These are phyloP conservation scores for Colletotrichum viniferum DNA, from an alignment of 2,329 filamentous ascomycete species.

Conservation along the genomic window DNA sequence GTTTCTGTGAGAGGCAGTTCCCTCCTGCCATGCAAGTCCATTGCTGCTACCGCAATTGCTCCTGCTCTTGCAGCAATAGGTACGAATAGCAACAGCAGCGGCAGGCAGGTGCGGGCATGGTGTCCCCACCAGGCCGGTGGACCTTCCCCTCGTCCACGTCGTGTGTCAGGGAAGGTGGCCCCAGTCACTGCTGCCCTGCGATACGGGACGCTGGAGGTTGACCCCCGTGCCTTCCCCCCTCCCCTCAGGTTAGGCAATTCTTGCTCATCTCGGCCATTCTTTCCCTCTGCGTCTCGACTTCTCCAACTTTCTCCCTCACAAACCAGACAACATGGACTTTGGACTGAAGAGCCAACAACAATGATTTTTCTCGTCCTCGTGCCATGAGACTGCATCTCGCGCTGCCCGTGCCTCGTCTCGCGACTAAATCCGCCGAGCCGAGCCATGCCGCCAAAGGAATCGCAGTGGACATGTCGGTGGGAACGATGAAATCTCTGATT, in stretches of 20 bases:
- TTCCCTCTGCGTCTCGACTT: background rate
- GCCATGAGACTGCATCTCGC: background rate
- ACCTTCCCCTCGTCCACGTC: background rate
- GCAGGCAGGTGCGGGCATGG: background rate
- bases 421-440: background rate
- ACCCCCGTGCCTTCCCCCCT: background rate
- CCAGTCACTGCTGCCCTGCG: background rate
- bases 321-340: background rate
- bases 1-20: background rate
- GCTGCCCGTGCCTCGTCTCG: background rate
- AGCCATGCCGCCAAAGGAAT: background rate
- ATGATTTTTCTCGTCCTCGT: background rate
- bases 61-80: background rate
- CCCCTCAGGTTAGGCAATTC: constrained; percentile 1
- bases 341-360: background rate
- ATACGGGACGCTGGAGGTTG: background rate
- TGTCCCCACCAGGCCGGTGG: background rate
- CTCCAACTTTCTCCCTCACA: background rate
- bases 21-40: background rate
- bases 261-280: constrained; percentile 10
- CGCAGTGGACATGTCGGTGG: background rate
- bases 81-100: background rate
- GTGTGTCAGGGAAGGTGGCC: background rate
- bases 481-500: constrained; percentile 10
- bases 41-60: background rate